phyloP scores from a whole-genome alignment of 208 protist species.

The Leishmania aethiopica region DNA sequence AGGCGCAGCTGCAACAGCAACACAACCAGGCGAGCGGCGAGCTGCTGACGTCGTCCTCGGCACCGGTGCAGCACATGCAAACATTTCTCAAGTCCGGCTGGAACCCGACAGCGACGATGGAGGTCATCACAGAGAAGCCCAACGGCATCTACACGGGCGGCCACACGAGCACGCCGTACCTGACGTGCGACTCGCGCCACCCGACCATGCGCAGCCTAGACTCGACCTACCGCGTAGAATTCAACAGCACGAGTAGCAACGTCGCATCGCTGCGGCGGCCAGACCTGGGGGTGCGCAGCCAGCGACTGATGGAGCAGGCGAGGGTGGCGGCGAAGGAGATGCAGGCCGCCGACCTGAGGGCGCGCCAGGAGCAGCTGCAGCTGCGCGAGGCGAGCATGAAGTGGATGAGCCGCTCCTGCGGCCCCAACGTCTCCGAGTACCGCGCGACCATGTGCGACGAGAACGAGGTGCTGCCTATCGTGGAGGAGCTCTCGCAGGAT shows the following conservation, averaged over 20 bases:
- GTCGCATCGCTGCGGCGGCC: constrained; percentile 53
- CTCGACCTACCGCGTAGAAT: constrained; percentile 79
- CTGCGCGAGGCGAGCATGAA: constrained; percentile 15
- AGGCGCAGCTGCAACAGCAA: constrained; percentile 27
- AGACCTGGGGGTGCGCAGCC: constrained; percentile 69
- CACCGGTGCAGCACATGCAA: constrained; percentile 11
- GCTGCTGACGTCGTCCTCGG: constrained; percentile 8
- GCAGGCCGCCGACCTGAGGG: constrained; percentile 30
- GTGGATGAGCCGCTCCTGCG: constrained; percentile 16
- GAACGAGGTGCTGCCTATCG: constrained; percentile 54
- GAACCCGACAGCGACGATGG: constrained; percentile 48
- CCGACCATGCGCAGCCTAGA: constrained; percentile 50
- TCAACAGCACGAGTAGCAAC: constrained; percentile 59
- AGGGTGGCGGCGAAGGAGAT: constrained; percentile 49
- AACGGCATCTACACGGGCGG: constrained; percentile 55
- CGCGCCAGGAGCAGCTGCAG: constrained; percentile 16
- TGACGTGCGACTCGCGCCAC: constrained; percentile 58
- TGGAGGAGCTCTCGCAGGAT: constrained; percentile 60
- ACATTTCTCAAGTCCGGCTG: constrained; percentile 18
- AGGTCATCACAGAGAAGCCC: constrained; percentile 55
- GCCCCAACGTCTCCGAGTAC: constrained; percentile 45
- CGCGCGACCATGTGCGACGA: constrained; percentile 46
- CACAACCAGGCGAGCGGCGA: neutral
- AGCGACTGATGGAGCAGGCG: constrained; percentile 62
- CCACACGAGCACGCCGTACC: constrained; percentile 78